A percentile compares a stretch with the other conserved stretches of the same genome.
phyloP scores from a whole-genome alignment of 331 rosid genomes.

The Malus hybrid region DNA sequence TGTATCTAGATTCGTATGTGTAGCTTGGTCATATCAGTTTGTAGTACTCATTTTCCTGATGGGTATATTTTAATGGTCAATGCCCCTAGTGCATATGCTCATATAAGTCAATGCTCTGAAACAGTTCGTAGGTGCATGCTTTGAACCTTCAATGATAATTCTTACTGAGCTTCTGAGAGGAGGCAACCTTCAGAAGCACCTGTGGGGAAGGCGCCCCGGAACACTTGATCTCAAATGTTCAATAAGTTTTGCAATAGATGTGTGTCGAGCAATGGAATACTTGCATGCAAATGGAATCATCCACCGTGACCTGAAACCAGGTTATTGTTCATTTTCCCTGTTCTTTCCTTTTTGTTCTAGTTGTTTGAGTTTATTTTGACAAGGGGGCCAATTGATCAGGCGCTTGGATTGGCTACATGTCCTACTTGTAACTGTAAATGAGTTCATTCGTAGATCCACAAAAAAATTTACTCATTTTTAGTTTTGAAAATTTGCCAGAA shows the following conservation, averaged over 20 bases:
- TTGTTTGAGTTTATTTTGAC: background rate
- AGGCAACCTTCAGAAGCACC: slow-evolving; percentile 36
- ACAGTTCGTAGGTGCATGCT: slow-evolving; percentile 52
- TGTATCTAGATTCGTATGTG: background rate
- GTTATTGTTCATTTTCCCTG: slow-evolving; percentile 17
- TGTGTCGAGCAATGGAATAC: slow-evolving; percentile 48
- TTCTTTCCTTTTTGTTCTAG: background rate
- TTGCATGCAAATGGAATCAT: slow-evolving; percentile 53
- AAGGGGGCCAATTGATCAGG: background rate
- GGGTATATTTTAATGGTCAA: background rate
- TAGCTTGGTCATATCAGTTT: background rate
- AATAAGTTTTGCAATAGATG: slow-evolving; percentile 40
- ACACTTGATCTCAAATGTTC: slow-evolving; percentile 28
- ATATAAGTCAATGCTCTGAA: slow-evolving; percentile 8
- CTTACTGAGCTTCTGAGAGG: slow-evolving; percentile 53
- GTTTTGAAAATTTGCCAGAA: background rate
- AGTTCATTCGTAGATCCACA: background rate
- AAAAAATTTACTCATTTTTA: background rate
- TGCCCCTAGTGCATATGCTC: background rate
- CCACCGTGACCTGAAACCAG: slow-evolving; percentile 56
- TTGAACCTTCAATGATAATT: slow-evolving; percentile 47
- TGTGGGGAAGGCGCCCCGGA: slow-evolving; percentile 27
- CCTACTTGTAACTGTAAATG: background rate
- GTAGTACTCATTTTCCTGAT: background rate
- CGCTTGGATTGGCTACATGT: background rate